Evolutionary conservation across 352 stramenopile genomes (phyloP), one percentile per base, ranked within the genome.

Genomic region (Pythium volutum): DNA sequence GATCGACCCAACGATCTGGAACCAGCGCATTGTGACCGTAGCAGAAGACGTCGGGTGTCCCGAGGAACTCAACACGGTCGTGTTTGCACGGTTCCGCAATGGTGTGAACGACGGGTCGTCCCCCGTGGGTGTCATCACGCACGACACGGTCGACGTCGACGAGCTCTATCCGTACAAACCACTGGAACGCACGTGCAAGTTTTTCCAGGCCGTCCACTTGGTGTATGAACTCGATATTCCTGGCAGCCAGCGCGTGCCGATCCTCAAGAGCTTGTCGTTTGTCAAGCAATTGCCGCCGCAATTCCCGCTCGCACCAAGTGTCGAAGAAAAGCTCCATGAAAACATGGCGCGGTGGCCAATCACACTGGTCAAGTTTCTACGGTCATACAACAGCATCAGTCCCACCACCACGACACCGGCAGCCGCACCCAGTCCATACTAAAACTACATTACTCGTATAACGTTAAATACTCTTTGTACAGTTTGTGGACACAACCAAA

Each of bases 141-240:
- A 67, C 34, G 74, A 83, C 47, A 75, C 67, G 27, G 76, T 86
- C 5, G 70, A 83, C 53, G 48, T 72, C 22, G 76, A 86, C 41
- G 67, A 82, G 0, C 52, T 79, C 23, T 74, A 83, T 25, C 74
- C 76, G 29, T 86, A 86, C 55, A 49, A 68, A 41, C 72, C 76
- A 2, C 39, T 60, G n/a, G 66, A 77, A 29, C 76, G 76, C 26
- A 70, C 71, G 23, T 67, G 70, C 0, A 75, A 73, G 45, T 62
- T 79, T 39, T 66, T 75, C 38, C 75, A 66, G 26, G 31, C 51
- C 12, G 59, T 51, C 7, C 51, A 61, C 25, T 36, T 46, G 12
- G 54, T 65, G 23, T 61, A 38, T 14, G 56, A 66, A 22, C 27
- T 47, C 22, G 42, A 25, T 3, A 41, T 47, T 2, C 38, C 42